Base-by-base conservation (phyloP, 768 basidiomycete species). In the Phaeotremella skinneri region DNA sequence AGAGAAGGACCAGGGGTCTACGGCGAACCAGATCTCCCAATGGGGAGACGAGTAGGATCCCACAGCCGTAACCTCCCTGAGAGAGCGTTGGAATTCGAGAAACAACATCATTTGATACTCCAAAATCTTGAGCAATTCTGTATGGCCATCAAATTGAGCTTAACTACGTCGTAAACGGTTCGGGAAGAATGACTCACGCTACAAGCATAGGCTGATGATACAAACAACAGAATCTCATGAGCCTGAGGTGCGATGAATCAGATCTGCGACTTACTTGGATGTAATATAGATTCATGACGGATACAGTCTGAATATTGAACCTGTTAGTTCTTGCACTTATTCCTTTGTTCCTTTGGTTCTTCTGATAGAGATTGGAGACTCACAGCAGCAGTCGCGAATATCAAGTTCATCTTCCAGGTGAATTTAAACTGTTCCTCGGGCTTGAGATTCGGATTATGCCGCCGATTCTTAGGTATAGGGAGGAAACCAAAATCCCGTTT, bases 1-100 rank as follows among this genome's bases (percentile, higher is more conserved):
- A 76, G 11, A 80, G 58, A 21, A 93, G 79, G 29, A 87, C 81
- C 0, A 94, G 80, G 43, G 84, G 85, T 13, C 91, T 81, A 32
- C 90, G 80, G 20, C 87, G 86, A 27, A 90, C 82, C 21, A 92
- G 82, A 73, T 94, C 91, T 6, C 91, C 91, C 0, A 90, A 79
- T 1, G 91, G 91, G 0, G 87, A 83, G 54, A 93, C 83, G 41
- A 91, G 75, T 2, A 91, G 74, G 5, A 91, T 81, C 0, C 89
- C 89, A 6, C 79, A 79, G 1, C 86, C 87, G 72, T 90, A 91
- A 42, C 88, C 74, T 20, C 64, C 68, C 62, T 80, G 79, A 14
- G 70, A 67, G 16, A 80, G 63, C 0, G 78, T 78, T 3, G 79
- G 78, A 14, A 79, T 64, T 7, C 61, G 63, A 3, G 76, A 74